Base-by-base conservation (phyloP, 129 eudicot genomes). In the Arctium minus region DNA sequence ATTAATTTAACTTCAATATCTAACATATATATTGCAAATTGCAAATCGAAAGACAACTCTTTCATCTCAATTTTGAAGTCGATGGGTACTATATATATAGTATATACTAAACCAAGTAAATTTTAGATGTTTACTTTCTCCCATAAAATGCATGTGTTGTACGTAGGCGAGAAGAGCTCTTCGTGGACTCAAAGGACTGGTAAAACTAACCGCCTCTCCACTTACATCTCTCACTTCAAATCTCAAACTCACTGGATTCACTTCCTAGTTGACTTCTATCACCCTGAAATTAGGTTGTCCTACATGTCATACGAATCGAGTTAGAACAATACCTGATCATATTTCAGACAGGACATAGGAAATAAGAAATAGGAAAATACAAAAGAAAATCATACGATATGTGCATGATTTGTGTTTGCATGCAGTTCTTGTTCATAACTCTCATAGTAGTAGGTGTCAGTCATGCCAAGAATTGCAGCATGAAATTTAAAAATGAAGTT, bases 261-360 rank as follows among this genome's bases (percentile, higher is more conserved):
- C 81, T 27, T 81, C 86, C 96, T 93, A 92, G 39, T 89, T 83
- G 60, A 92, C 86, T 85, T 89, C 84, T 72, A 92, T 86, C 22
- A 73, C 89, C 68, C 96, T 93, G 75, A 89, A 92, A 73, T 92
- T 92, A 74, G 96, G 88, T 75, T 86, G 80, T 18, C 96, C 96
- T 92, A 44, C 30, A 73, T 10, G 11, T 13, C 13, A 56, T 80
- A 53, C 35, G 5, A 5, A 18, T 62, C 10, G 31, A 37, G 39
- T 69, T 64, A 75, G 8, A 56, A 17, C 67, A 56, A 56, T 56
- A 29, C 6, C 67, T 56, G 8, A 17, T n/a, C 29, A 56, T 56
- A 56, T 17, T 56, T 56, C 29, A 56, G 27, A 56, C 27, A n/a
- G 67, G 67, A 56, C 10, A 79, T 35, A 83, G 5, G n/a, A 42